Conservation (phyloP, 768 basidiomycete genomes). For the Mycena leptocephala region DNA sequence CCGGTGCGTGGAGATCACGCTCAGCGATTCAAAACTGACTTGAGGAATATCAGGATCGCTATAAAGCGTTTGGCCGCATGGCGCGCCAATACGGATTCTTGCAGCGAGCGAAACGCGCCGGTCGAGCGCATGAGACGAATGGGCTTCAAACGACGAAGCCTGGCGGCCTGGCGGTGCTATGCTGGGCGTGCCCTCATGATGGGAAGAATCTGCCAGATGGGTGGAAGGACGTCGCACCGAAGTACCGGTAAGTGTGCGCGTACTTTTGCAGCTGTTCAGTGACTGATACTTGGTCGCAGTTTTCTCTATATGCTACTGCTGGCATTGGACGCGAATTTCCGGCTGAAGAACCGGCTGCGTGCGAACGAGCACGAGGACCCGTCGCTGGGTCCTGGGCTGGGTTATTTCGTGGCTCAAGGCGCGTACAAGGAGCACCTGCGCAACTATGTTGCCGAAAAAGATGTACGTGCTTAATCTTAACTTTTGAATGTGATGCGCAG, state of each 20-base stretch:
- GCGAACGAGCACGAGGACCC: not conserved
- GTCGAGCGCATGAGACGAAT: not conserved
- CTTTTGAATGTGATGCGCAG: not conserved
- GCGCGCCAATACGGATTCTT: conserved; percentile 22
- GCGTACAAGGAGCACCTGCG: not conserved
- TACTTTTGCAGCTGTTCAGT: not conserved
- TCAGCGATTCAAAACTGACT: not conserved
- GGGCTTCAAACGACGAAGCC: not conserved
- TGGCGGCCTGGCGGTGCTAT: conserved; percentile 22
- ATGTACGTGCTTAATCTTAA: not conserved
- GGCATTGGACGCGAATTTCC: not conserved
- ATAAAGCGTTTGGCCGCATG: conserved; percentile 10
- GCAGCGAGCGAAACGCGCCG: conserved; percentile 14
- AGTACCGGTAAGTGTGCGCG: not conserved
- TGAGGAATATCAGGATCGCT: not conserved
- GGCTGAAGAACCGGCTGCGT: not conserved
- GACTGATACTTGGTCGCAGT: not conserved
- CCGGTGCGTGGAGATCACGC: not conserved
- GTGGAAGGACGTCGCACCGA: conserved; percentile 16
- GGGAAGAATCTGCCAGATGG: conserved; percentile 30
- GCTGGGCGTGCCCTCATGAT: conserved; percentile 34
- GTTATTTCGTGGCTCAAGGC: not conserved
- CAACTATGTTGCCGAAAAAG: not conserved
- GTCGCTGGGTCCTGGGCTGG: not conserved
- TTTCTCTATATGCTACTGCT: not conserved